These are phyloP conservation scores for Vitis hybrid DNA, from an alignment of 177 flowering plant genomes.

Conservation along the genomic window DNA sequence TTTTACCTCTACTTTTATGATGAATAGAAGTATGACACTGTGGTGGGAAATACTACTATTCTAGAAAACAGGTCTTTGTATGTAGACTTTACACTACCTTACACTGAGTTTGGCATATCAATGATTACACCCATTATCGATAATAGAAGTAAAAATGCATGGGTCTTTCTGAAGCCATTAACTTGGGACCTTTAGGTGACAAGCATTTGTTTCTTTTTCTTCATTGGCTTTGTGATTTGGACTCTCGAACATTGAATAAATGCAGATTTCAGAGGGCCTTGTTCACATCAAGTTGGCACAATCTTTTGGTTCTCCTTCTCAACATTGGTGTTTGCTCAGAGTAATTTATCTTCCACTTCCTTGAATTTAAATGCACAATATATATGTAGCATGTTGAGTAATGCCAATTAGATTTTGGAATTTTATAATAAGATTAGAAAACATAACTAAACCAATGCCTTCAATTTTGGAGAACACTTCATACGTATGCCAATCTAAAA, in stretches of 20 bases:
- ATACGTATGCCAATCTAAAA: too few species aligned
- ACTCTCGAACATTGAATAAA: slow-evolving; percentile 35
- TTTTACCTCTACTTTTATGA: too few species aligned
- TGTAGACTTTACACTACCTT: slow-evolving; percentile 52
- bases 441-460: too few species aligned
- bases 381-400: too few species aligned
- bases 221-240: slow-evolving; percentile 36
- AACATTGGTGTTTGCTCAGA: too few species aligned
- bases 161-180: slow-evolving; percentile 53
- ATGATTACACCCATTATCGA: slow-evolving; percentile 28
- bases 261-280: slow-evolving; percentile 26
- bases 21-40: slow-evolving; percentile 34
- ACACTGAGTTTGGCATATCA: slow-evolving; percentile 39
- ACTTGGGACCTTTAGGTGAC: slow-evolving; percentile 44
- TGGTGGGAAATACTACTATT: slow-evolving; percentile 50
- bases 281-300: slow-evolving; percentile 21
- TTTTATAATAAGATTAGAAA: too few species aligned
- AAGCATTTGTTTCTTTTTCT: slow-evolving; percentile 21
- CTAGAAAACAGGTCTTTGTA: slow-evolving; percentile 27
- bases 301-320: slow-evolving; percentile 46
- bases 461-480: too few species aligned
- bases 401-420: too few species aligned
- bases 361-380: too few species aligned
- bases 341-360: not conserved
- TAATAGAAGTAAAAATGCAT: slow-evolving; percentile 18